Evolutionary conservation across 2,329 filamentous ascomycete species (phyloP), one percentile per base, ranked within the genome.

Genomic region (Fusarium longipes): DNA sequence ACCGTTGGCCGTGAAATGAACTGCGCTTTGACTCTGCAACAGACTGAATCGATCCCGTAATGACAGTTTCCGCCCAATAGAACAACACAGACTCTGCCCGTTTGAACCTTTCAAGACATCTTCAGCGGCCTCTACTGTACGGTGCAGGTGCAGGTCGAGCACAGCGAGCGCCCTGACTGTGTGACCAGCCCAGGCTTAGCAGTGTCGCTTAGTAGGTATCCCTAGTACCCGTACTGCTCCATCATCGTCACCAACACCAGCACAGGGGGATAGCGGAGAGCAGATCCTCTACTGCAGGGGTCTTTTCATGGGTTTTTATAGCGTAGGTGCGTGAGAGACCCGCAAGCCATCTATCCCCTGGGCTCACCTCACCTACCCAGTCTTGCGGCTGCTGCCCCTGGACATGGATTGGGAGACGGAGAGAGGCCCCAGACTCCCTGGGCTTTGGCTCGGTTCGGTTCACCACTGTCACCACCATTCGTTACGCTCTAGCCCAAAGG

Each of bases 381-480:
- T 55, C 51, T 54, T 39, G 50, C 50, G 55, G 62, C 38, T 40
- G 62, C 38, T 40, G 38, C 59, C 65, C 65, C 65, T 69, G 65
- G 40, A 51, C 39, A 66, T 54, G 65, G 59, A 61, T 38, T n/a
- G n/a, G n/a, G n/a, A n/a, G n/a, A n/a, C n/a, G n/a, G n/a, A n/a
- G n/a, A n/a, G n/a, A n/a, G n/a, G n/a, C n/a, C n/a, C n/a, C n/a
- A 40, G 22, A 24, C 14, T 47, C 22, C 39, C 39, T 47, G 27
- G 22, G 9, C n/a, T 49, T 36, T 49, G 32, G 53, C 66, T 54
- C 57, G 60, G 53, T 68, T 54, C 57, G 47, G 56, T 49, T 68
- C 60, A 69, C 65, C 65, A 68, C 65, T 44, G 61, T 66, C 61
- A 68, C 65, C 65, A 68, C 48, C 61, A 66, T 64, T 63, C 49